A percentile compares a stretch with the other conserved stretches of the same genome.
Evolutionary conservation across 2,329 filamentous ascomycete species (phyloP).

Genomic region (Epichloe coenophiala): DNA sequence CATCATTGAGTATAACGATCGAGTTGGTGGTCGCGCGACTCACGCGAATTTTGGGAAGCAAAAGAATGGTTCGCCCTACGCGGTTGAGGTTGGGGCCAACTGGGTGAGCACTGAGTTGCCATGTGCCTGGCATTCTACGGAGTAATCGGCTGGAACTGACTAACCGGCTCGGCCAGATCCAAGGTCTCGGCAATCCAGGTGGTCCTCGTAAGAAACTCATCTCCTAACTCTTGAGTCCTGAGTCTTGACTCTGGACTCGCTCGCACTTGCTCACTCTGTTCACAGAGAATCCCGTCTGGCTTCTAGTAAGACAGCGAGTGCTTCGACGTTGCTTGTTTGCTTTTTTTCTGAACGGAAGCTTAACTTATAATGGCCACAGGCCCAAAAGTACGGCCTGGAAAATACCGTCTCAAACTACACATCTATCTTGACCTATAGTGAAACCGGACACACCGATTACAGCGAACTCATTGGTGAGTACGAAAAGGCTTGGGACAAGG

Average conservation of each 20-base stretch:
- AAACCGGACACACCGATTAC: slow-evolving; percentile 40
- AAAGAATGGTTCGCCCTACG: slow-evolving; percentile 36
- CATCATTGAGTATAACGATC: slow-evolving; percentile 48
- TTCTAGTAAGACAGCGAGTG: slow-evolving; percentile 19
- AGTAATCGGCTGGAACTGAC: background rate
- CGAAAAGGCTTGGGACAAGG: slow-evolving; percentile 29
- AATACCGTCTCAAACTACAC: slow-evolving; percentile 46
- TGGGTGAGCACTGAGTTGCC: slow-evolving; percentile 29
- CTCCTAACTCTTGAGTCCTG: background rate
- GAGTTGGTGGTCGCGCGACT: slow-evolving; percentile 48
- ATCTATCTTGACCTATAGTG: slow-evolving; percentile 46
- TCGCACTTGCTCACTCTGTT: slow-evolving; percentile 5
- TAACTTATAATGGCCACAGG: slow-evolving; percentile 10
- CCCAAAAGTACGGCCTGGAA: slow-evolving; percentile 42
- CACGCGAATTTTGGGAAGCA: slow-evolving; percentile 42
- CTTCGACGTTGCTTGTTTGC: background rate
- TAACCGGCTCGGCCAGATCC: slow-evolving; percentile 12
- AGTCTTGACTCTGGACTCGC: too few relatives aligned
- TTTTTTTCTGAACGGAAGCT: background rate
- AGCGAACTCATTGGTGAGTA: slow-evolving; percentile 34
- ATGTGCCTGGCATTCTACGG: background rate
- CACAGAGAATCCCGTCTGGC: slow-evolving; percentile 48
- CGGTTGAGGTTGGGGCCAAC: slow-evolving; percentile 53
- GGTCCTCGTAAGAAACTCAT: slow-evolving; percentile 10
- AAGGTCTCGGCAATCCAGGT: slow-evolving; percentile 11